A percentile compares a stretch with the other conserved stretches of the same genome.
phyloP scores from a whole-genome alignment of 2,329 filamentous ascomycete species.

The Exophiala phaeomuriformis region DNA sequence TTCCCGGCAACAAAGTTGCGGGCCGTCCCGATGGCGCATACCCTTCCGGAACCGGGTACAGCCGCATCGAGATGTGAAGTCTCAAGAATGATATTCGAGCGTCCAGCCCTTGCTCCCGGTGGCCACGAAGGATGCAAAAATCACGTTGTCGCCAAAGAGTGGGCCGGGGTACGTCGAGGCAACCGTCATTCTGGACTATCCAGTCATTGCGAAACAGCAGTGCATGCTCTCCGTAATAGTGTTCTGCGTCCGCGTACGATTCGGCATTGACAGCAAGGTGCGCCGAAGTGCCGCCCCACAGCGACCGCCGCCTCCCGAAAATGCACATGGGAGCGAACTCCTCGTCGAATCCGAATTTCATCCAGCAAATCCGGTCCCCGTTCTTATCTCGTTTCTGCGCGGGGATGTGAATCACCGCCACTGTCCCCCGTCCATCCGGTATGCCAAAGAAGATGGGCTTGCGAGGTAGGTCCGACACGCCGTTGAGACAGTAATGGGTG shows the following conservation, averaged over 20 bases:
- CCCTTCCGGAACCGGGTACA: background rate
- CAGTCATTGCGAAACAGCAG: constrained; percentile 14
- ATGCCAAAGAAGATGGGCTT: constrained; percentile 10
- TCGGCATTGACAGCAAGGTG: constrained; percentile 11
- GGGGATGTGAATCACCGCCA: constrained; percentile 6
- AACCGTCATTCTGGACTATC: constrained; percentile 6
- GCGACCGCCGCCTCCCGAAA: constrained; percentile 11
- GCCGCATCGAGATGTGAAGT: constrained; percentile 2
- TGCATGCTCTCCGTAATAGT: constrained; percentile 5
- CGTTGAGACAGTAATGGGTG: constrained; percentile 2
- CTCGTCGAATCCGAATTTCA: constrained; percentile 18
- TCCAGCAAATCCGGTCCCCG: constrained; percentile 16
- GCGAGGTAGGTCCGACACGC: constrained; percentile 4
- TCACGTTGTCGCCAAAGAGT: constrained; percentile 6
- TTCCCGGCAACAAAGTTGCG: background rate
- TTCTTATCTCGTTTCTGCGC: constrained; percentile 7
- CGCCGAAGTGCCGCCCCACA: constrained; percentile 14
- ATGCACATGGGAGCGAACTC: constrained; percentile 13
- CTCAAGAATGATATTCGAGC: constrained; percentile 6
- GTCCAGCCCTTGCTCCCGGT: constrained; percentile 8
- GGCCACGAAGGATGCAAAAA: constrained; percentile 8
- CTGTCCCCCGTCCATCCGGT: constrained; percentile 9
- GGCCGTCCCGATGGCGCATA: constrained; percentile 1
- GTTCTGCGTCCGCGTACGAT: constrained; percentile 12
- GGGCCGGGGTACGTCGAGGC: background rate